A percentile compares a stretch with the other conserved stretches of the same genome.
These are phyloP conservation scores for Monosporascus sp. DNA, from an alignment of 2,329 filamentous ascomycete species.

Conservation along the genomic window DNA sequence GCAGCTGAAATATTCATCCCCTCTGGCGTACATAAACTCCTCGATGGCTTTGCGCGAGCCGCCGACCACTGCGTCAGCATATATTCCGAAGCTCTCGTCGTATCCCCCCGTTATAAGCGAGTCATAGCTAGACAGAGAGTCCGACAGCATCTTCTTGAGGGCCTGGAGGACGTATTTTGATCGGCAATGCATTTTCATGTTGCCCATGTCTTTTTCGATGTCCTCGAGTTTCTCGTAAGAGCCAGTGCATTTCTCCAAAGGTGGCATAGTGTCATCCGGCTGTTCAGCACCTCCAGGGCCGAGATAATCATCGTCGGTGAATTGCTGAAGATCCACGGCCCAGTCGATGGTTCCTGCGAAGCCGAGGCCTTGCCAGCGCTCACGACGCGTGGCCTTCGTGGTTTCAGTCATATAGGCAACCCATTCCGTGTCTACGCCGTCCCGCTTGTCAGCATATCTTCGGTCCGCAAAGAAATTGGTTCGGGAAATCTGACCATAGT, in stretches of 20 bases:
- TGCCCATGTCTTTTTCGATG: slow-evolving; percentile 1
- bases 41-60: slow-evolving; percentile 4
- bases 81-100: slow-evolving; percentile 19
- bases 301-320: slow-evolving; percentile 3
- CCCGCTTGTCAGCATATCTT: too few relatives aligned
- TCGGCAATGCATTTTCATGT: slow-evolving; percentile 2
- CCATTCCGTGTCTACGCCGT: slow-evolving; percentile 18
- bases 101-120: slow-evolving; percentile 15
- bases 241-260: slow-evolving; percentile 1
- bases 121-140: slow-evolving; percentile 10
- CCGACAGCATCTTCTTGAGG: slow-evolving; percentile 2
- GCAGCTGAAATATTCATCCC: slow-evolving; percentile 15
- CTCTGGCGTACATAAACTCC: slow-evolving; percentile 14
- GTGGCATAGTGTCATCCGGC: not conserved
- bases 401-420: slow-evolving; percentile 12
- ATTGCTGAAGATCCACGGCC: slow-evolving; percentile 29
- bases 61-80: slow-evolving; percentile 8
- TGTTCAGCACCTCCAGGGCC: not conserved
- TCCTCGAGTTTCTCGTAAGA: not conserved
- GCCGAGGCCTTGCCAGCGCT: slow-evolving; percentile 17
- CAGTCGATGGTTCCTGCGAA: slow-evolving; percentile 31
- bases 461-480: not conserved
- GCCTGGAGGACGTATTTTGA: slow-evolving; percentile 8
- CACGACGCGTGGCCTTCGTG: slow-evolving; percentile 16
- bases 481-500: not conserved